Percentiles rank a stretch among this genome's conserved stretches.
Evolutionary conservation across 495 filamentous ascomycete species (phyloP).

Genomic region (Aspergillus wentii): DNA sequence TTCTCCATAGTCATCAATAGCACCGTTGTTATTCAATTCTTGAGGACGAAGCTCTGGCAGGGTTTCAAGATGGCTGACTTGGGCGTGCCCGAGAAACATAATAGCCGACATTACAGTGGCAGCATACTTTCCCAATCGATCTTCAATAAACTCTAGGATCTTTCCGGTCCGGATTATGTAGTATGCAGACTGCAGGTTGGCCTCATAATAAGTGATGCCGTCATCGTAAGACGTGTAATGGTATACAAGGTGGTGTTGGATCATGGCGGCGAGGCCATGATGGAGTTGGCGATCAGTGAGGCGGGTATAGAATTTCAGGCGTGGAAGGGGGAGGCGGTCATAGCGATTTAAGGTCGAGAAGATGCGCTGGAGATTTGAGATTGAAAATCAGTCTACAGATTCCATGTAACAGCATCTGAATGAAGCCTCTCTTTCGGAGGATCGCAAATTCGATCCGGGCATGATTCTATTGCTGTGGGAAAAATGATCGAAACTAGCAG

Average conservation of each 20-base stretch:
- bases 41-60: constrained; percentile 30
- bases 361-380: constrained; percentile 51
- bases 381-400: constrained; percentile 5
- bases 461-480: not conserved
- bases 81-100: constrained; percentile 70
- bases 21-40: constrained; percentile 21
- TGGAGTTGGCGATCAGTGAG: constrained; percentile 65
- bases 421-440: not conserved
- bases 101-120: constrained; percentile 69
- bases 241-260: constrained; percentile 82
- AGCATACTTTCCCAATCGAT: constrained; percentile 63
- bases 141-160: constrained; percentile 69
- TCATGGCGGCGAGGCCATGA: constrained; percentile 74
- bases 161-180: constrained; percentile 74
- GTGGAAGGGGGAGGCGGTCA: constrained; percentile 69
- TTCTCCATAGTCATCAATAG: constrained; percentile 29
- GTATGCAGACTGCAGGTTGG: constrained; percentile 70
- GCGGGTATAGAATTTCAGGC: constrained; percentile 60
- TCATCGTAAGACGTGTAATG: constrained; percentile 62
- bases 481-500: constrained; percentile 5
- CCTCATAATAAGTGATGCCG: constrained; percentile 70
- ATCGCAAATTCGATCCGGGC: not conserved
- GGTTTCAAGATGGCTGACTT: constrained; percentile 60
- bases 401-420: too few species aligned
- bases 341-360: constrained; percentile 71